Evolutionary conservation across 768 basidiomycete genomes (phyloP).

Genomic region (Hortiboletus flavorubellus): DNA sequence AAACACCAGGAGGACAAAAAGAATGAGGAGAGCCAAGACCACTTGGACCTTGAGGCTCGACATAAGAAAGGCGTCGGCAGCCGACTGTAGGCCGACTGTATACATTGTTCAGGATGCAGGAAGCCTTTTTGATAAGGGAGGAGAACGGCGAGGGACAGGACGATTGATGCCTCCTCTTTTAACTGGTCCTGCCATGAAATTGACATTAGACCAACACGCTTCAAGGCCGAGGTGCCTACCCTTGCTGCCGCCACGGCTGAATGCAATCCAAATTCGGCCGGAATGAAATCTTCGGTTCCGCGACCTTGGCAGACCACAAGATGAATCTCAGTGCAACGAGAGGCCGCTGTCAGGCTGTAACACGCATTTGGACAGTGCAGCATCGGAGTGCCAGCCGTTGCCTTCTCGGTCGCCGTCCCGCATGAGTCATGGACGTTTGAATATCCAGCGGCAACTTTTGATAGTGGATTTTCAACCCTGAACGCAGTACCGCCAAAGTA

Average conservation of each 20-base stretch:
- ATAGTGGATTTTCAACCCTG: constrained; percentile 30
- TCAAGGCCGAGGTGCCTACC: constrained; percentile 22
- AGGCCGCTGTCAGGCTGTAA: constrained; percentile 11
- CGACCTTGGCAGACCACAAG: constrained; percentile 3
- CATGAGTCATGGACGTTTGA: constrained; percentile 11
- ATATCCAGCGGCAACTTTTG: constrained; percentile 10
- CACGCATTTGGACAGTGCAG: constrained; percentile 9
- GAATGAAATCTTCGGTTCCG: constrained; percentile 30
- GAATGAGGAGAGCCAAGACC: constrained; percentile 31
- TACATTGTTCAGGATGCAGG: constrained; percentile 35
- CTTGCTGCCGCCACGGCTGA: constrained; percentile 8
- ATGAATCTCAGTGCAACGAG: constrained; percentile 19
- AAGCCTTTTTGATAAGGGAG: constrained; percentile 25
- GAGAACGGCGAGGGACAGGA: constrained; percentile 22
- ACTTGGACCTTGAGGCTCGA: constrained; percentile 34
- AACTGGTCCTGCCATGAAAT: constrained; percentile 1
- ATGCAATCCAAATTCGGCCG: constrained; percentile 14
- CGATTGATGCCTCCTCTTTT: constrained; percentile 27
- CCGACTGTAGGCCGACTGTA: constrained; percentile 40
- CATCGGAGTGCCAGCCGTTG: constrained; percentile 10
- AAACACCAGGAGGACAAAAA: constrained; percentile 40
- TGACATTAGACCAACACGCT: constrained; percentile 26
- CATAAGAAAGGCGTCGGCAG: constrained; percentile 36
- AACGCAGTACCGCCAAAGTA: constrained; percentile 27
- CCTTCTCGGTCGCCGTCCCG: constrained; percentile 14